Evolutionary conservation across 106 monocot genomes (phyloP).

Genomic region (Dioscorea alata): DNA sequence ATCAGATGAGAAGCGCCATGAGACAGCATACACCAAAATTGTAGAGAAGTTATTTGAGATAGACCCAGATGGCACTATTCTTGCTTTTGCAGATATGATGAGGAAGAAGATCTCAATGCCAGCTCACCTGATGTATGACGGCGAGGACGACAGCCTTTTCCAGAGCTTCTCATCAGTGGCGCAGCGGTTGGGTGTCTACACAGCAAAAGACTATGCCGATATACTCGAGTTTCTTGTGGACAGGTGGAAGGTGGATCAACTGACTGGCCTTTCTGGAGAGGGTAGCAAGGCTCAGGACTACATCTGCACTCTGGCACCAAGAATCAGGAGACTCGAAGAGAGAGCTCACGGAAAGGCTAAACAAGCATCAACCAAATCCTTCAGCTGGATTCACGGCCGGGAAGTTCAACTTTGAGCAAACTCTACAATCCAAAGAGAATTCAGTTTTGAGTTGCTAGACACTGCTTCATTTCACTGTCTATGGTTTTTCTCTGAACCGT

Average conservation of each 20-base stretch:
- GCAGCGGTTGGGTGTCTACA: slow-evolving; percentile 14
- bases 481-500: too few relatives aligned
- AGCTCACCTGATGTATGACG: slow-evolving; percentile 12
- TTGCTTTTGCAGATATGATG: slow-evolving; percentile 15
- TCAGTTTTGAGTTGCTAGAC: too few relatives aligned
- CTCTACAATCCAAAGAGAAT: too few relatives aligned
- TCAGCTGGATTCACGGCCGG: slow-evolving; percentile 15
- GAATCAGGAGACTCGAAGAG: slow-evolving; percentile 7
- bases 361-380: slow-evolving; percentile 1
- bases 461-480: too few relatives aligned
- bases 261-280: slow-evolving; percentile 4
- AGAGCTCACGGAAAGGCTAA: slow-evolving; percentile 5
- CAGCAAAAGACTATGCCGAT: slow-evolving; percentile 13
- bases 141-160: slow-evolving; percentile 10
- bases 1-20: slow-evolving; percentile 14
- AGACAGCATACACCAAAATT: slow-evolving; percentile 13
- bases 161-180: slow-evolving; percentile 6
- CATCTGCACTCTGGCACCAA: slow-evolving; percentile 9
- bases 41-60: slow-evolving; percentile 16
- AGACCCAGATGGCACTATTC: slow-evolving; percentile 9
- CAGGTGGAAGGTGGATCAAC: slow-evolving; percentile 11
- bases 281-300: slow-evolving; percentile 5
- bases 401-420: slow-evolving; percentile 5
- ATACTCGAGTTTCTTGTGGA: slow-evolving; percentile 14
- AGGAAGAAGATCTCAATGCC: slow-evolving; percentile 19